A percentile compares a stretch with the other conserved stretches of the same genome.
These are phyloP conservation scores for Seiridium cupressi DNA, from an alignment of 2,329 filamentous ascomycete species.

Conservation along the genomic window DNA sequence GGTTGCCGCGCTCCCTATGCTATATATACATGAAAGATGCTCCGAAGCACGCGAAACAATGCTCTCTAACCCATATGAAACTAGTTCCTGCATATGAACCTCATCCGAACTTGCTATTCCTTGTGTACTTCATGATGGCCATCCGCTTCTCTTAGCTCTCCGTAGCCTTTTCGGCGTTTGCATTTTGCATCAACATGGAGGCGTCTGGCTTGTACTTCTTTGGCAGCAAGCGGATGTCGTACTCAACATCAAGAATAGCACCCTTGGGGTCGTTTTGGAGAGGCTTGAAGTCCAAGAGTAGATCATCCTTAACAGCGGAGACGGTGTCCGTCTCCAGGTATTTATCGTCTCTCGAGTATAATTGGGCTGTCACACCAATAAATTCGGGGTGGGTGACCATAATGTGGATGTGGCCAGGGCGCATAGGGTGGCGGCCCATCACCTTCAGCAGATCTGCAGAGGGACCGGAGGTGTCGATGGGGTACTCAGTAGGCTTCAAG, in stretches of 20 bases:
- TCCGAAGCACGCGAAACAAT: no score
- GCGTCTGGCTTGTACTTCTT: constrained; percentile 6
- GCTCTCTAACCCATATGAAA: no score
- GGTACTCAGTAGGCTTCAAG: constrained; percentile 6
- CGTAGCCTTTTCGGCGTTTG: background rate
- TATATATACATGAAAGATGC: no score
- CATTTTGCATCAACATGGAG: constrained; percentile 7
- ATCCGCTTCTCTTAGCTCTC: no score
- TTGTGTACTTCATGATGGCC: no score
- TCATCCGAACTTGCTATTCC: no score
- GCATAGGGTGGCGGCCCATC: constrained; percentile 2
- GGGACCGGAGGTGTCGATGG: constrained; percentile 24
- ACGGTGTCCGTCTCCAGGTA: constrained; percentile 49
- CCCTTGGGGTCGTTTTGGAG: constrained; percentile 22
- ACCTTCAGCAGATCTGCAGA: constrained; percentile 30
- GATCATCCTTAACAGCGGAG: constrained; percentile 39
- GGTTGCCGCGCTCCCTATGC: no score
- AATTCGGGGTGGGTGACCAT: constrained; percentile 52
- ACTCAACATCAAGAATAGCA: constrained; percentile 30
- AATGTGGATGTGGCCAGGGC: background rate
- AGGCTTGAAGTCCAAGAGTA: constrained; percentile 33
- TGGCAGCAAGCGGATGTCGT: constrained; percentile 23
- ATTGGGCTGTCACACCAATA: constrained; percentile 55
- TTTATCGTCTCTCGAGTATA: constrained; percentile 60
- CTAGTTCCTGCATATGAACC: no score